Evolutionary conservation across 2,329 filamentous ascomycete species (phyloP), one percentile per base, ranked within the genome.

Genomic region (Colletotrichum tropicicola): DNA sequence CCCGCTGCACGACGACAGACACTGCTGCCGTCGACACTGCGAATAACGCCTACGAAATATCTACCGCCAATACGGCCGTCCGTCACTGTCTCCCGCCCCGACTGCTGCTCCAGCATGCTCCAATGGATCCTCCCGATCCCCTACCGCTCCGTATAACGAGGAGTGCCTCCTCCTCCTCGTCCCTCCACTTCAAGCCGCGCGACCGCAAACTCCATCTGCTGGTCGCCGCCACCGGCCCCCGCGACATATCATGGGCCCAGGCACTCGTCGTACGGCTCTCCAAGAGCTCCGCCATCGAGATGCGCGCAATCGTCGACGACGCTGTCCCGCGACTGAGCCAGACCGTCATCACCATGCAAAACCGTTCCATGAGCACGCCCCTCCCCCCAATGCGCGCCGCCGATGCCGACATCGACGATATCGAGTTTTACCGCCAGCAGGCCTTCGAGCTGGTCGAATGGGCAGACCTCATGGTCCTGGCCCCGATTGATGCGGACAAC

Each of bases 381-480:
- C 71, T 79, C 23, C 68, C 71, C 5, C 73, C 72, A 51, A 68
- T 76, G 48, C 71, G 73, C 23, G 77, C 78, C 4, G 63, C 71
- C 53, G 63, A 74, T 57, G 62, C 74, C 32, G 75, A 78, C 19
- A 72, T 73, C 3, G 81, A 82, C 56, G 84, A 85, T 25, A 78
- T 86, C 70, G 86, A 89, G 68, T 82, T 81, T 51, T 85, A 83
- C 62, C 80, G 79, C 66, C 79, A 79, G 73, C 85, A 83, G 67
- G 88, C 83, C 4, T 87, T 82, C 69, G 90, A 93, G 68, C 79
- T 97, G 65, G 92, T 93, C 69, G 87, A 92, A 66, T 98, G 94
- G 94, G 93, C 94, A 6, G 92, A 97, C 77, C 80, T 97, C 69
- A 84, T 97, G 63, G 89, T 97, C 30, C 87, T 97, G 59, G 92